phyloP scores from a whole-genome alignment of 1,139 yeast species.

The Candida dubliniensis region DNA sequence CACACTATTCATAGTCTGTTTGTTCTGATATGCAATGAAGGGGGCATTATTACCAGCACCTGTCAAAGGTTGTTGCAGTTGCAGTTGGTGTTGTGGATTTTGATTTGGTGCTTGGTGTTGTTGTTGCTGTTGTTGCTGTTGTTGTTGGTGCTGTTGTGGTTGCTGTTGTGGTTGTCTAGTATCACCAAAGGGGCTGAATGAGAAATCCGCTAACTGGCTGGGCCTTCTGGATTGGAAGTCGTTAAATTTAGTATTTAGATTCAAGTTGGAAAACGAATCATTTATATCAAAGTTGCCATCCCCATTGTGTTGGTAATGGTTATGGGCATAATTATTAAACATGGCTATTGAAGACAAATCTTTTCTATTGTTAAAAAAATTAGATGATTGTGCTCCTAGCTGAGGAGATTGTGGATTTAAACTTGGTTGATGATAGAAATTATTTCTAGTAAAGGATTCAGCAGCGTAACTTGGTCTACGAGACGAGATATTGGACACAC shows the following conservation, averaged over 20 bases:
- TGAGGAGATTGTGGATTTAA: constrained; percentile 11
- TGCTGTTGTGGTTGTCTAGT: constrained; percentile 4
- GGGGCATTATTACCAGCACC: constrained; percentile 4
- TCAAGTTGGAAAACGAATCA: constrained; percentile 37
- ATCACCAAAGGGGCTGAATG: constrained; percentile 12
- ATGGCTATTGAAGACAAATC: constrained; percentile 23
- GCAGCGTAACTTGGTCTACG: constrained; percentile 69
- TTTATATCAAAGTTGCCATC: constrained; percentile 27
- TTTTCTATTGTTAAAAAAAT: constrained; percentile 10
- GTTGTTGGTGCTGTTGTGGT: constrained; percentile 9
- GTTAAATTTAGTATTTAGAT: constrained; percentile 36
- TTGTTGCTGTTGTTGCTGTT: constrained; percentile 7
- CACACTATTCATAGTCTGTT: constrained; percentile 1
- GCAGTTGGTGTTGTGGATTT: constrained; percentile 8
- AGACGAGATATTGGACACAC: constrained; percentile 58
- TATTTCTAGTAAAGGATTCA: constrained; percentile 50
- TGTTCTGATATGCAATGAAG: constrained; percentile 1
- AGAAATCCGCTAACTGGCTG: constrained; percentile 42
- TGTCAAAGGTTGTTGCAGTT: constrained; percentile 5
- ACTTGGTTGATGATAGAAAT: constrained; percentile 11
- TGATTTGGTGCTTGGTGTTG: constrained; percentile 7
- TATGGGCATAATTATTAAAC: constrained; percentile 21
- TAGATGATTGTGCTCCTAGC: constrained; percentile 9
- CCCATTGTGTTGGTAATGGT: constrained; percentile 14
- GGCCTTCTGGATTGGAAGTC: constrained; percentile 49